phyloP scores from a whole-genome alignment of 1,284 basidiomycete species.

The Inonotus obliquus region DNA sequence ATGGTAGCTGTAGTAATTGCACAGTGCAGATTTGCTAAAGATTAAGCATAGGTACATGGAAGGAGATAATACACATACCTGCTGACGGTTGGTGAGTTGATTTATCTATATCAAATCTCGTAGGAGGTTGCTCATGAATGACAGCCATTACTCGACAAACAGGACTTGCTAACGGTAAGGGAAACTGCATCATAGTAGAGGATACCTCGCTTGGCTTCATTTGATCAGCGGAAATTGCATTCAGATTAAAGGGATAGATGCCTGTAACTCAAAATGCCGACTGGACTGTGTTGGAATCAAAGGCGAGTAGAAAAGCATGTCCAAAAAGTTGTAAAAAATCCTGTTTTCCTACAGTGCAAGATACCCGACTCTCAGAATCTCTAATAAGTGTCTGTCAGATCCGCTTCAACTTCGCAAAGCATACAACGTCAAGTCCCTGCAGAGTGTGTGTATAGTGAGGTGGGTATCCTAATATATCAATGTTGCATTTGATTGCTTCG shows the following conservation, averaged over 20 bases:
- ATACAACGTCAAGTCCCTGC: conserved; percentile 37
- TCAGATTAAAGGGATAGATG: conserved; percentile 27
- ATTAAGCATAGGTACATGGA: not conserved
- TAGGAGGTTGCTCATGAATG: conserved; percentile 1
- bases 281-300: conserved; percentile 22
- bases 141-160: conserved; percentile 3
- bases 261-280: conserved; percentile 23
- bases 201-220: conserved; percentile 20
- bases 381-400: conserved; percentile 20
- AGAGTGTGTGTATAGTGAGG: conserved; percentile 35
- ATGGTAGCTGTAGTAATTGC: too few relatives aligned
- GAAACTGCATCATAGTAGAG: conserved; percentile 19
- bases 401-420: conserved; percentile 30
- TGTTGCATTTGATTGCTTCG: conserved; percentile 29
- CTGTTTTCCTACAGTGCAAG: conserved; percentile 23
- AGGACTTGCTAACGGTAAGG: conserved; percentile 13
- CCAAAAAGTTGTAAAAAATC: conserved; percentile 28
- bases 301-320: conserved; percentile 23
- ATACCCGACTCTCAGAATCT: conserved; percentile 19
- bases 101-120: not conserved
- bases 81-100: not conserved
- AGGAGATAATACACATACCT: not conserved
- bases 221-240: conserved; percentile 18
- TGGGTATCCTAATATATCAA: conserved; percentile 19
- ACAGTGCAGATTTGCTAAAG: too few relatives aligned